These are phyloP conservation scores for Acanthamoeba royreba DNA, from an alignment of 208 protist genomes.

Conservation along the genomic window DNA sequence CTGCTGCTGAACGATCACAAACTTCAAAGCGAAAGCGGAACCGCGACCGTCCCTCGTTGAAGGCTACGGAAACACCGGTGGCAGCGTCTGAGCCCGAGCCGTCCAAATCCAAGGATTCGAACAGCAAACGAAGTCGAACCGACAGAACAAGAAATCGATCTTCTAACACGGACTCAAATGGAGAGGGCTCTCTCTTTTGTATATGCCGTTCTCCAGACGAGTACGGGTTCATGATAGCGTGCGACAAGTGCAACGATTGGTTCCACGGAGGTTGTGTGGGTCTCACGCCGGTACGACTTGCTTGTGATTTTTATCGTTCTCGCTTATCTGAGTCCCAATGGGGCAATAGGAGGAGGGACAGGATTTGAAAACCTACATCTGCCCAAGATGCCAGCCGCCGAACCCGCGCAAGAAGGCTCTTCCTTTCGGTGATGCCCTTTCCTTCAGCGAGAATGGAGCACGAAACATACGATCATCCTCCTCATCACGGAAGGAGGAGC, in stretches of 20 bases:
- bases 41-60: not conserved
- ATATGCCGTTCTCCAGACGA: conserved; percentile 49
- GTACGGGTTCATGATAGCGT: conserved; percentile 68
- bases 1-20: not conserved
- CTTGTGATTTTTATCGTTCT: not conserved
- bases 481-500: not conserved
- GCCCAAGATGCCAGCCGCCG: not conserved
- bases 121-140: not conserved
- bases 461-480: not conserved
- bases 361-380: conserved; percentile 17
- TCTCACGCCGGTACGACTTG: conserved; percentile 42
- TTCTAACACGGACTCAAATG: not conserved
- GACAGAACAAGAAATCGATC: not conserved
- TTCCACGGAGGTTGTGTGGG: conserved; percentile 67
- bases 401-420: not conserved
- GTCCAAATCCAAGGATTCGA: not conserved
- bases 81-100: not conserved
- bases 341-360: not conserved
- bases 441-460: not conserved
- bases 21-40: not conserved
- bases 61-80: not conserved
- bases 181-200: not conserved
- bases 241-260: conserved; percentile 71
- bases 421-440: not conserved
- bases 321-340: not conserved